Evolutionary conservation across 805 yeast species (phyloP).

Genomic region (Lipomyces orientalis): DNA sequence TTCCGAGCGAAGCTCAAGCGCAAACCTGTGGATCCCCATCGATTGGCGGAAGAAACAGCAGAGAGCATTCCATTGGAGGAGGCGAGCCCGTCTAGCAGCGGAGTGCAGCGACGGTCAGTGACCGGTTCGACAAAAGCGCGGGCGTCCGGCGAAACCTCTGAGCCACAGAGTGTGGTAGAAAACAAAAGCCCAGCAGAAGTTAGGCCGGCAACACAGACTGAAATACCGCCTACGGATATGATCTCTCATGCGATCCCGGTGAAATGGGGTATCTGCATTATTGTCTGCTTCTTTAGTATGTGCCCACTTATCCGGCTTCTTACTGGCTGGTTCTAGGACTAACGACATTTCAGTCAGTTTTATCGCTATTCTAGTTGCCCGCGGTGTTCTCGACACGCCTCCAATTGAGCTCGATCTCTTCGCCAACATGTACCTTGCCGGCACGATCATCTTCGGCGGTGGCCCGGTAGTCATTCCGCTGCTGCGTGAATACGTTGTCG

Average conservation of each 20-base stretch:
- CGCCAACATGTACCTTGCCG: constrained; percentile 27
- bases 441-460: constrained; percentile 32
- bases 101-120: not conserved
- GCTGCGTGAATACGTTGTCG: constrained; percentile 28
- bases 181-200: not conserved
- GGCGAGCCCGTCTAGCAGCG: not conserved
- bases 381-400: not conserved
- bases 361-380: constrained; percentile 1
- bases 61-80: not conserved
- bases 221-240: not conserved
- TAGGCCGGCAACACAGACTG: not conserved
- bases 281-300: not conserved
- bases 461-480: constrained; percentile 33
- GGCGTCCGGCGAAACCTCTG: not conserved
- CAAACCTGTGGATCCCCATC: not conserved
- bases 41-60: not conserved
- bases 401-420: constrained; percentile 17
- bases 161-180: not conserved
- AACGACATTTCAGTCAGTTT: not conserved
- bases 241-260: not conserved
- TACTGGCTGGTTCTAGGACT: not conserved
- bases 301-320: not conserved
- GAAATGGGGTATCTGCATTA: not conserved
- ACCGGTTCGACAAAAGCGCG: not conserved
- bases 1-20: not conserved